Evolutionary conservation across 1,284 basidiomycete genomes (phyloP).

Genomic region (Fomitopsis schrenkii): DNA sequence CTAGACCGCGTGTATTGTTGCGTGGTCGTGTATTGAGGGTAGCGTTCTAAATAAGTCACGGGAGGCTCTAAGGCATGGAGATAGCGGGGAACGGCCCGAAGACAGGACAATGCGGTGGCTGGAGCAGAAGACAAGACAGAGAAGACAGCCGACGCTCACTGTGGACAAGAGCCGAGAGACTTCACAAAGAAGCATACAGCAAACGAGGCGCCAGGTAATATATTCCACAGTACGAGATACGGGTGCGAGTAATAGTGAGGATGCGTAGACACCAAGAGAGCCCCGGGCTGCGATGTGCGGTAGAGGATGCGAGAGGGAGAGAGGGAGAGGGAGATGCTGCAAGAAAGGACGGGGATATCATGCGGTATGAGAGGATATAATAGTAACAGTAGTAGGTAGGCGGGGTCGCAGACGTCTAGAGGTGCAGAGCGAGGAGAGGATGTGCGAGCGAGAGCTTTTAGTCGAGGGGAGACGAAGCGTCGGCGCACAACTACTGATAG

Average conservation of each 20-base stretch:
- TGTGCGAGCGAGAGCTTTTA: conserved; percentile 22
- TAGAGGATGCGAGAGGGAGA: conserved; percentile 5
- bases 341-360: conserved; percentile 19
- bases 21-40: neutral
- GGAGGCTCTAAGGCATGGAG: neutral
- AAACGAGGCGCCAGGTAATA: neutral
- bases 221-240: conserved; percentile 7
- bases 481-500: conserved; percentile 1
- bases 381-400: conserved; percentile 11
- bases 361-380: conserved; percentile 23
- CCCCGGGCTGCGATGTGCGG: conserved; percentile 13
- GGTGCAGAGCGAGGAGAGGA: conserved; percentile 21
- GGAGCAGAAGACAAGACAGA: no score
- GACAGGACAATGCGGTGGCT: neutral
- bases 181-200: neutral
- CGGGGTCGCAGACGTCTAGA: conserved; percentile 18
- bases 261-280: conserved; percentile 7
- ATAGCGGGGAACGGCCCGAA: neutral
- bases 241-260: conserved; percentile 17
- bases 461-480: conserved; percentile 7
- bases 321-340: neutral
- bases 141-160: no score
- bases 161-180: no score
- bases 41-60: neutral
- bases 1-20: neutral